Evolutionary conservation across 169 alveolate species (phyloP), one percentile per base, ranked within the genome.

Genomic region (Plasmodium relictum): DNA sequence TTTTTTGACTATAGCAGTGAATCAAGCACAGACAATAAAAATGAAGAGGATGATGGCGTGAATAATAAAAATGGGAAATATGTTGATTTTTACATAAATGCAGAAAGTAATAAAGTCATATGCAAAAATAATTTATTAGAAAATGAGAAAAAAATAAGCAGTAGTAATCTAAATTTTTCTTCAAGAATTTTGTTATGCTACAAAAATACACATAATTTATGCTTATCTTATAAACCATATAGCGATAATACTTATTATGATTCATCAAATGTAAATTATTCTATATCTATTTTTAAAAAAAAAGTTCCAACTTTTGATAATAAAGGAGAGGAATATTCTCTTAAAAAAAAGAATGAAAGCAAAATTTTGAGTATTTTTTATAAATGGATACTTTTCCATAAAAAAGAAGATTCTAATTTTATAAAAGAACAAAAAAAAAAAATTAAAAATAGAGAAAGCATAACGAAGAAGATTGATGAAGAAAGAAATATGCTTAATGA

Each of bases 131-230:
- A 12, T 14, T 10, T 16, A 1, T 0, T n/a, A 50, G 54, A 18
- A 22, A 61, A 14, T 61, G 41, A 24, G 16, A 48, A 48, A 12
- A 1, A 48, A 16, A 52, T 0, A 16, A 14, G 12, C 12, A 65
- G n/a, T 20, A 24, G 20, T 37, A 37, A 24, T 52, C 12, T 44
- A 39, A 61, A 41, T 9, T 72, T 50, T 0, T 31, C 48, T 16
- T 44, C 91, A 8, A 68, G 54, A 44, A 68, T 86, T 31, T 65
- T 86, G 14, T n/a, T 72, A 22, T 86, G 88, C 65, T 86, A 86
- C 56, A 24, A 61, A 24, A 86, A 86, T 62, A 52, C 44, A 2
- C 68, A 86, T 65, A 86, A 62, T 56, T 70, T 86, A 44, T 86
- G 92, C 70, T 66, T 72, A 16, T 70, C 86, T 7, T 86, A 70